Percentiles rank a stretch among this genome's conserved stretches.
Evolutionary conservation across 768 basidiomycete genomes (phyloP).

Genomic region (Gymnopilus dilepis): DNA sequence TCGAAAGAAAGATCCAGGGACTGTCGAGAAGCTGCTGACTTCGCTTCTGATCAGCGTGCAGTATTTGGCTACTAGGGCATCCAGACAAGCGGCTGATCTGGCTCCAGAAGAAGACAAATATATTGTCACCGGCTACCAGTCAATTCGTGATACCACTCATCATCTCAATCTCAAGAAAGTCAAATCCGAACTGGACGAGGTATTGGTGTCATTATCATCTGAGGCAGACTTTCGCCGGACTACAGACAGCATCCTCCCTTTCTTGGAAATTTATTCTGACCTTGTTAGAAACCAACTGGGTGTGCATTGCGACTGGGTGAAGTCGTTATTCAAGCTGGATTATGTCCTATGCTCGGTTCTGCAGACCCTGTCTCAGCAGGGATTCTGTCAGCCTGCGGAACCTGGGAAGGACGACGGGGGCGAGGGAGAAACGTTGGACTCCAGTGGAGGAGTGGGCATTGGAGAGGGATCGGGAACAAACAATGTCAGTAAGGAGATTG

Average conservation of each 20-base stretch:
- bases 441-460: constrained; percentile 79
- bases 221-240: constrained; percentile 36
- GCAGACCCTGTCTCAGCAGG: constrained; percentile 76
- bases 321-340: constrained; percentile 83
- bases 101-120: constrained; percentile 52
- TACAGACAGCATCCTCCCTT: constrained; percentile 67
- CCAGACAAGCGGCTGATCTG: constrained; percentile 27
- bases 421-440: constrained; percentile 52
- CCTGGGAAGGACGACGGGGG: constrained; percentile 68
- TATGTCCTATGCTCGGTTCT: constrained; percentile 79
- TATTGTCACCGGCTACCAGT: constrained; percentile 52
- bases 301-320: constrained; percentile 66
- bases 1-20: constrained; percentile 13
- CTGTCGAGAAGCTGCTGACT: constrained; percentile 57
- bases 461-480: constrained; percentile 87
- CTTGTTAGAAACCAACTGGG: constrained; percentile 64
- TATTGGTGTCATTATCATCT: constrained; percentile 45
- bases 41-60: constrained; percentile 71
- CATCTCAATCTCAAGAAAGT: constrained; percentile 54
- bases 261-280: constrained; percentile 67
- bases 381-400: constrained; percentile 93
- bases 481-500: constrained; percentile 92
- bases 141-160: constrained; percentile 49
- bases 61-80: constrained; percentile 50
- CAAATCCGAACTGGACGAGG: constrained; percentile 41